Evolutionary conservation across 768 basidiomycete genomes (phyloP).

Genomic region (Obba rivulosa): DNA sequence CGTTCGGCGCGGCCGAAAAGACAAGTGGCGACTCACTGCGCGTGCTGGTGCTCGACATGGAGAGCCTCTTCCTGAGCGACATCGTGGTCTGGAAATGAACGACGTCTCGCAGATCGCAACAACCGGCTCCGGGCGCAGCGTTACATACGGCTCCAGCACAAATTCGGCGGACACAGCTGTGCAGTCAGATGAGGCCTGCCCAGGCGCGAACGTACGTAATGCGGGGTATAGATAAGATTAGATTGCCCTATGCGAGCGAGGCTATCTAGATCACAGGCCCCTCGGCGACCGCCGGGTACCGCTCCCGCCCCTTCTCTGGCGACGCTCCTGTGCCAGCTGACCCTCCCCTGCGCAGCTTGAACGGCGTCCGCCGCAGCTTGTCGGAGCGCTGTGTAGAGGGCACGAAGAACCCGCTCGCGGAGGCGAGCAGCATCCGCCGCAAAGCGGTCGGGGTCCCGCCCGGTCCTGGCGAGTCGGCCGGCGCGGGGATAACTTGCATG

Average conservation of each 20-base stretch:
- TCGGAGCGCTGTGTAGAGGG: slow-evolving; percentile 36
- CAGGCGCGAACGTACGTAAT: slow-evolving; percentile 3
- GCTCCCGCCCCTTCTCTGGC: neutral
- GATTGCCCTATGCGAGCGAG: too few relatives aligned
- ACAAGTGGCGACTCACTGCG: slow-evolving; percentile 21
- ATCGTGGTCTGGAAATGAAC: slow-evolving; percentile 7
- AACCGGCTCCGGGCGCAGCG: too few relatives aligned
- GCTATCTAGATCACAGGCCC: neutral
- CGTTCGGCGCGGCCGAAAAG: slow-evolving; percentile 22
- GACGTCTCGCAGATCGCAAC: too few relatives aligned
- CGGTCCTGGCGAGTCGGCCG: slow-evolving; percentile 21
- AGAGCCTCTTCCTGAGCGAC: slow-evolving; percentile 26
- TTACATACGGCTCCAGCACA: too few relatives aligned
- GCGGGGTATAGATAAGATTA: slow-evolving; percentile 13
- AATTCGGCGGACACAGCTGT: too few relatives aligned
- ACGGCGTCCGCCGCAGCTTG: slow-evolving; percentile 31
- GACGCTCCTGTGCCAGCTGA: too few relatives aligned
- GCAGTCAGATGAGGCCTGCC: too few relatives aligned
- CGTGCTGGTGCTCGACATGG: slow-evolving; percentile 22
- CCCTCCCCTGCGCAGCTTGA: slow-evolving; percentile 20
- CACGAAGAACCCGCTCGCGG: slow-evolving; percentile 34
- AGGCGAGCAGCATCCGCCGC: slow-evolving; percentile 24
- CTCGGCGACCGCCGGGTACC: neutral
- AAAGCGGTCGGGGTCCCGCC: slow-evolving; percentile 22
- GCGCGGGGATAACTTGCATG: slow-evolving; percentile 61